phyloP scores from a whole-genome alignment of 257 asterid genomes.

The Marsdenia floribunda region DNA sequence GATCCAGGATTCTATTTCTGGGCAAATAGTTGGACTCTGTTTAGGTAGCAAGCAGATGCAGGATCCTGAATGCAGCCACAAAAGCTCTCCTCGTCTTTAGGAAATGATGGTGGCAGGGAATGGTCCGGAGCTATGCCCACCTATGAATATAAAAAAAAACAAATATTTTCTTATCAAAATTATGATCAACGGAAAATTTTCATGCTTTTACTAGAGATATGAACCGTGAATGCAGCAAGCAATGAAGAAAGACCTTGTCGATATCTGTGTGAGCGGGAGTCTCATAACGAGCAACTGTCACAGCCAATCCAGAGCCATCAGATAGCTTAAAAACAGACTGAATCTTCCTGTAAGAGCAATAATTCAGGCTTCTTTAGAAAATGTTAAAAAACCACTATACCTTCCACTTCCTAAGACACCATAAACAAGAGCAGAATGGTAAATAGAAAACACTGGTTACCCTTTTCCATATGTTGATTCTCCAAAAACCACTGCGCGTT shows the following conservation, averaged over 20 bases:
- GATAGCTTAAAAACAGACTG: slow-evolving; percentile 94
- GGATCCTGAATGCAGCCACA: slow-evolving; percentile 90
- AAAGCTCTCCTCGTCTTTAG: slow-evolving; percentile 72
- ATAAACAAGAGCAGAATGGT: not conserved
- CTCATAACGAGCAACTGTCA: slow-evolving; percentile 94
- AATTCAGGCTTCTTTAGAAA: slow-evolving; percentile 9
- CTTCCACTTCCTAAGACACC: not conserved
- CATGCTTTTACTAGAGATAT: not conserved
- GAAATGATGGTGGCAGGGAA: slow-evolving; percentile 77
- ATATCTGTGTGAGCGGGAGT: slow-evolving; percentile 93
- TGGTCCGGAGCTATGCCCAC: slow-evolving; percentile 85
- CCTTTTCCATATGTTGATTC: slow-evolving; percentile 98
- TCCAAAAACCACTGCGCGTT: slow-evolving; percentile 79
- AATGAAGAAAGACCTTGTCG: slow-evolving; percentile 57
- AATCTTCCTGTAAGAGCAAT: slow-evolving; percentile 56
- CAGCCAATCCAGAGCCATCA: slow-evolving; percentile 96
- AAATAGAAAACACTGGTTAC: slow-evolving; percentile 27
- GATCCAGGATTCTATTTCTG: slow-evolving; percentile 23
- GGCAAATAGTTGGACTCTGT: slow-evolving; percentile 54
- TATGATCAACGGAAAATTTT: not conserved
- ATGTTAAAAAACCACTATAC: not conserved
- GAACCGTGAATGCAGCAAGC: slow-evolving; percentile 5
- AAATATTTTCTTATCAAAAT: not conserved
- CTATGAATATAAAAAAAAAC: slow-evolving; percentile 26
- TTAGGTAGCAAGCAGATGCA: slow-evolving; percentile 63